Base-by-base conservation (phyloP, 345 rosid species). In the Cardamine occulta region DNA sequence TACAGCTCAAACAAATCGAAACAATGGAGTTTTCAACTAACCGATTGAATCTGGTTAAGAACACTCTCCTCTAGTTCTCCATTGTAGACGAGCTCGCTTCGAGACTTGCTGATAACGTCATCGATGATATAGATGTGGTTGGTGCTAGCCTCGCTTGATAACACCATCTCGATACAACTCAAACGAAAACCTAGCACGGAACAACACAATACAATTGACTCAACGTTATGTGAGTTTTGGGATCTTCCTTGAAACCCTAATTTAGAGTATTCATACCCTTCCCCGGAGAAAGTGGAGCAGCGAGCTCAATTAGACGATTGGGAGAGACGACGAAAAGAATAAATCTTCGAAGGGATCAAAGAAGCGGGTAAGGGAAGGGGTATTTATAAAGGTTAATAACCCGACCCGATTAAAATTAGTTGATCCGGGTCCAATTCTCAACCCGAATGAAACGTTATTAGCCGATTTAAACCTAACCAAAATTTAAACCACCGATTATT, bases 41-140 rank as follows among this genome's bases (percentile, higher is more conserved):
- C 79, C 74, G 55, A 37, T 21, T 67, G 62, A 51, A 75, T 19
- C 47, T 59, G 47, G 47, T 31, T 2, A 14, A 75, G 73, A 75
- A 59, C 54, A 39, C 24, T 37, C 28, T 75, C 79, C 2, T 75
- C 63, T 13, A 75, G 74, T 10, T 59, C 45, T 59, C 79, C 68
- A 24, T 0, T 49, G 62, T 51, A 1, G 9, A 59, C 68, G 47
- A 58, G 54, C 0, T 49, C 52, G 67, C 1, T 3, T 66, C 67
- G 53, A 35, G 51, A 5, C 11, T 66, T 67, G 32, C 24, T 67
- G 61, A 74, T 74, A 17, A 74, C 79, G 29, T 67, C 73, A 0
- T 74, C 67, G 44, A 18, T 58, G 54, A 74, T 14, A 10, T 15
- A n/a, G 31, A 7, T 47, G 32, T 57, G 13, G 3, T 5, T 0